Evolutionary conservation across 768 basidiomycete genomes (phyloP).

Genomic region (Boletus sp.): DNA sequence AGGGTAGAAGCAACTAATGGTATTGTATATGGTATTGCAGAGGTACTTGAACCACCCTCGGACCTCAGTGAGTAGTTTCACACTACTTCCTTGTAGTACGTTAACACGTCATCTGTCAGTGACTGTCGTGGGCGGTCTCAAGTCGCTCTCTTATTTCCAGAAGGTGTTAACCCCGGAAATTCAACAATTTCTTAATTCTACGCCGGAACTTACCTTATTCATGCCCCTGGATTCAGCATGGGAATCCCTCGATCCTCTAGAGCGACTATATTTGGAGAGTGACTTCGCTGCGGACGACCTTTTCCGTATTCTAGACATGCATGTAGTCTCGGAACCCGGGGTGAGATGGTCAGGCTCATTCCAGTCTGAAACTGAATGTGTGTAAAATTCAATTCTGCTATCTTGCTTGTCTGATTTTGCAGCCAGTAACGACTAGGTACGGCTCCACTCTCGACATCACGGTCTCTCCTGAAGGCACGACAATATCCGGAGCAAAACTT

Average conservation of each 20-base stretch:
- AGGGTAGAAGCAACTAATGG: constrained; percentile 69
- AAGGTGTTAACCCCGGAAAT: constrained; percentile 67
- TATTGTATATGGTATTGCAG: constrained; percentile 67
- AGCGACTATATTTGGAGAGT: constrained; percentile 86
- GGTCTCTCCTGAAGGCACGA: constrained; percentile 52
- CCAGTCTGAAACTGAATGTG: constrained; percentile 49
- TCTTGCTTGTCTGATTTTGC: constrained; percentile 14
- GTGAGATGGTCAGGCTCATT: constrained; percentile 74
- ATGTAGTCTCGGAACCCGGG: constrained; percentile 55
- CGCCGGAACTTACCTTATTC: constrained; percentile 81
- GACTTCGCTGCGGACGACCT: constrained; percentile 83
- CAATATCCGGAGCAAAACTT: constrained; percentile 57
- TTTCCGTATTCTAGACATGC: constrained; percentile 73
- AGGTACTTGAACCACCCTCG: constrained; percentile 72
- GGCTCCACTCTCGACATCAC: constrained; percentile 64
- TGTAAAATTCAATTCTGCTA: constrained; percentile 24
- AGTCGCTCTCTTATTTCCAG: constrained; percentile 70
- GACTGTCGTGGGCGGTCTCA: constrained; percentile 54
- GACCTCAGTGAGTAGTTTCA: constrained; percentile 58
- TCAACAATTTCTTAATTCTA: constrained; percentile 54
- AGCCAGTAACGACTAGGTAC: constrained; percentile 65
- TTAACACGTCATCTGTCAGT: constrained; percentile 41
- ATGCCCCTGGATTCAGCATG: constrained; percentile 86
- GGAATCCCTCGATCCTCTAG: constrained; percentile 69
- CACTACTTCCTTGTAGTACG: not conserved